Percentiles rank a stretch among this genome's conserved stretches.
phyloP scores from a whole-genome alignment of 1,284 basidiomycete genomes.

The Rhodotorula sp. region DNA sequence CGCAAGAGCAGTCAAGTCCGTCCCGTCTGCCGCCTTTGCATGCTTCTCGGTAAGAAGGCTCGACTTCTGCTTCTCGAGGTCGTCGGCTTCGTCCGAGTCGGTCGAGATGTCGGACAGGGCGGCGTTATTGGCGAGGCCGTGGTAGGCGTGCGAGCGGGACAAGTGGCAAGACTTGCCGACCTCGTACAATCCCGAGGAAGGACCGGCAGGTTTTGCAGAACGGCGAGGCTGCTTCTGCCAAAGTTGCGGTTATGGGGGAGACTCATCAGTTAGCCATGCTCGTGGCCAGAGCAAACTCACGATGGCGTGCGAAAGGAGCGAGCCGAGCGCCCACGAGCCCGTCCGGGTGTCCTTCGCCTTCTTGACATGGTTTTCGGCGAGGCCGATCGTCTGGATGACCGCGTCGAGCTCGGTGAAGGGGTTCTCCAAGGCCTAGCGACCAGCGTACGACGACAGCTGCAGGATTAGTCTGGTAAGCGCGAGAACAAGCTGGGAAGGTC shows the following conservation, averaged over 20 bases:
- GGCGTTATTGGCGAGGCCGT: background rate
- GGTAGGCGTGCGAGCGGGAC: background rate
- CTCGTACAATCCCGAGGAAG: background rate
- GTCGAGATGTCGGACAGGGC: background rate
- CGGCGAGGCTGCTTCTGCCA: background rate
- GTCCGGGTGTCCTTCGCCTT: background rate
- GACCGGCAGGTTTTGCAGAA: too few species aligned
- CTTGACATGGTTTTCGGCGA: background rate
- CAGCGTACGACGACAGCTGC: background rate
- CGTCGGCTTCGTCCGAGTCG: background rate
- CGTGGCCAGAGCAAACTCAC: background rate
- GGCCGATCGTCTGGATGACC: constrained; percentile 11
- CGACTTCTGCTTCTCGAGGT: constrained; percentile 5
- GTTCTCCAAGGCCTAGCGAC: constrained; percentile 5
- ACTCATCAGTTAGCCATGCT: background rate
- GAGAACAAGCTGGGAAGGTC: background rate
- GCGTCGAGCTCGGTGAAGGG: constrained; percentile 22
- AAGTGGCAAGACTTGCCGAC: background rate
- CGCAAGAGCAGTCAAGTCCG: background rate
- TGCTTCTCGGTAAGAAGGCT: constrained; percentile 2
- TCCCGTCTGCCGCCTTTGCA: constrained; percentile 1
- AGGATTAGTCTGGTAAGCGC: too few species aligned
- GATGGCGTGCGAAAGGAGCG: background rate
- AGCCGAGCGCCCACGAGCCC: background rate
- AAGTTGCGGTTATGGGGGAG: background rate